Conservation (phyloP, 768 basidiomycete genomes). For the Mycena amicta region DNA sequence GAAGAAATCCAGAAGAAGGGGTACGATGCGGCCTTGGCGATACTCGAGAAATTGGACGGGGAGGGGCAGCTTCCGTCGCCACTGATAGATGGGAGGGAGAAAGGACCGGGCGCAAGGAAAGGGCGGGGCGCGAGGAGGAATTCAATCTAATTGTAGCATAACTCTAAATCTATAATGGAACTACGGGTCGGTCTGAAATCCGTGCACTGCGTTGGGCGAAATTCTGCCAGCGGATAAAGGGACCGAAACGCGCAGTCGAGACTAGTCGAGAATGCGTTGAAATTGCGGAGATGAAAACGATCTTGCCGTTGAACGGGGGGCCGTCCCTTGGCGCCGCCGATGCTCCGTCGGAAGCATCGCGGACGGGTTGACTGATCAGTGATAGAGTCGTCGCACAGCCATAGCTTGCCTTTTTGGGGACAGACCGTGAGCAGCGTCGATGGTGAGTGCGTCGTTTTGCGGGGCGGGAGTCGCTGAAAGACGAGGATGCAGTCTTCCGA, state of each 20-base stretch:
- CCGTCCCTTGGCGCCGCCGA: too few species aligned
- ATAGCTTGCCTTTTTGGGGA: neutral
- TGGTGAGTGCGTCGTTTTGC: neutral
- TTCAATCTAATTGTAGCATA: conserved; percentile 46
- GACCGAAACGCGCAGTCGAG: too few species aligned
- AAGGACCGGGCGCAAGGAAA: conserved; percentile 53
- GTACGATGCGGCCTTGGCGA: conserved; percentile 68
- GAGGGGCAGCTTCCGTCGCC: conserved; percentile 84
- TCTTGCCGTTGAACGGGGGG: too few species aligned
- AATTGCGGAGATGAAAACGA: too few species aligned
- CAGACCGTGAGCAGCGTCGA: neutral
- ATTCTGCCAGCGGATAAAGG: too few species aligned
- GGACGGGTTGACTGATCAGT: too few species aligned
- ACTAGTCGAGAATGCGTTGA: too few species aligned
- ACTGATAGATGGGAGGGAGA: conserved; percentile 61
- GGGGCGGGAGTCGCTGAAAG: neutral
- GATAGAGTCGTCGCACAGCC: neutral
- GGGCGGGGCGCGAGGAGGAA: conserved; percentile 80
- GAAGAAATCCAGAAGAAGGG: conserved; percentile 88
- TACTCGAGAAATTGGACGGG: conserved; percentile 76
- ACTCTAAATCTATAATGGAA: too few species aligned
- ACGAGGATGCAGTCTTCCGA: conserved; percentile 70
- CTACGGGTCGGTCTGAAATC: too few species aligned
- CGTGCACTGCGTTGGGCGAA: too few species aligned
- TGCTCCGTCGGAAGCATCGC: too few species aligned